Percentiles rank a stretch among this genome's conserved stretches.
These are phyloP conservation scores for Ophiosphaerella narmari DNA, from an alignment of 2,329 filamentous ascomycete species.

Conservation along the genomic window DNA sequence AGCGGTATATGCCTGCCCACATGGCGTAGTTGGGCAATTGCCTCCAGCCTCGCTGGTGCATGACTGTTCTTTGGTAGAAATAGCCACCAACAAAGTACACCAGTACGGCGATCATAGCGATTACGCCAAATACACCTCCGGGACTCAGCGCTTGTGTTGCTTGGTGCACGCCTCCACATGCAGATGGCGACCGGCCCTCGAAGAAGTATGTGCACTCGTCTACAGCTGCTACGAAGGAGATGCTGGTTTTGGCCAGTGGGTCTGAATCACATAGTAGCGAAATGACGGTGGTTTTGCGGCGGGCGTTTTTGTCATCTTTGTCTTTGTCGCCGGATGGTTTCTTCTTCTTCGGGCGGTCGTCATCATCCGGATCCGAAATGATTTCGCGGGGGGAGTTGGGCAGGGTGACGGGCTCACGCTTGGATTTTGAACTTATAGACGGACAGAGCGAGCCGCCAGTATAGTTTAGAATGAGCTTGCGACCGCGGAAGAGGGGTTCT, in stretches of 20 bases:
- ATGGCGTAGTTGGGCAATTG: conserved; percentile 93
- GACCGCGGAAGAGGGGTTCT: conserved; percentile 63
- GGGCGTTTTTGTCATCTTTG: conserved; percentile 33
- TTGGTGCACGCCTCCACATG: conserved; percentile 73
- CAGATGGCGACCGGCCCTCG: conserved; percentile 83
- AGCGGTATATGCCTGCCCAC: conserved; percentile 86
- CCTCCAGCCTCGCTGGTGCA: conserved; percentile 92
- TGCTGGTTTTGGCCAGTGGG: conserved; percentile 68
- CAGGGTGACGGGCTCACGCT: conserved; percentile 31
- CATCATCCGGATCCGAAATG: conserved; percentile 46
- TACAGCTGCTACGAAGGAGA: conserved; percentile 85
- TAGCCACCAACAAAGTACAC: conserved; percentile 92
- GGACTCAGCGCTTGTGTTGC: conserved; percentile 65
- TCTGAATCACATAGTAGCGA: conserved; percentile 93
- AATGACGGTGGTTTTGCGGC: conserved; percentile 82
- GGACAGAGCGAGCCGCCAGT: conserved; percentile 56
- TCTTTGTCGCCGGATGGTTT: conserved; percentile 53
- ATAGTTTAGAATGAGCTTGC: conserved; percentile 63
- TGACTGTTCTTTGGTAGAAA: conserved; percentile 92
- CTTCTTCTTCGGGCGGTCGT: conserved; percentile 42
- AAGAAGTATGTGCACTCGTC: conserved; percentile 97
- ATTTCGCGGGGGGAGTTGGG: conserved; percentile 38
- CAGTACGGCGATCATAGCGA: conserved; percentile 74
- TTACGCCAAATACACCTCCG: conserved; percentile 84
- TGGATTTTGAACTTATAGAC: conserved; percentile 24